A percentile compares a stretch with the other conserved stretches of the same genome.
Evolutionary conservation across 2,329 filamentous ascomycete genomes (phyloP).

Genomic region (Botrytis aclada): DNA sequence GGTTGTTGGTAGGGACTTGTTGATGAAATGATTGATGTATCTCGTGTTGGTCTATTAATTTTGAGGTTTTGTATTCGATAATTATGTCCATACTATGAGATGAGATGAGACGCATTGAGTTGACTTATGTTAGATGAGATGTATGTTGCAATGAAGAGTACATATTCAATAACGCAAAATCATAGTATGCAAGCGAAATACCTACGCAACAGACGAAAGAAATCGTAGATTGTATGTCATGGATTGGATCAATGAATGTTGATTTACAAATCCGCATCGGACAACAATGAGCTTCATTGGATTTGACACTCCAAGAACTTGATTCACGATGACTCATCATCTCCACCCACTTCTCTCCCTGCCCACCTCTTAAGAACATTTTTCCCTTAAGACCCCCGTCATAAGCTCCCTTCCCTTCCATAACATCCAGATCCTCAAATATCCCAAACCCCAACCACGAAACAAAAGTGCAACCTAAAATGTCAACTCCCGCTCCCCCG

Average conservation of each 20-base stretch:
- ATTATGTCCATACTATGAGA: background rate
- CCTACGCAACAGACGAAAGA: background rate
- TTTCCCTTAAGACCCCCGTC: background rate
- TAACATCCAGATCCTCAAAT: background rate
- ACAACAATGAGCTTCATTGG: background rate
- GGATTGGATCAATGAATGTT: background rate
- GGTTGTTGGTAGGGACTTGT: background rate
- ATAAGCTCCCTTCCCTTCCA: background rate
- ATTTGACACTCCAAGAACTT: background rate
- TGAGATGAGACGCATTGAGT: background rate
- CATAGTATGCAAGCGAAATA: background rate
- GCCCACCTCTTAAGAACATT: background rate
- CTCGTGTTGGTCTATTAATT: background rate
- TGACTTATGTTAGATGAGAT: background rate
- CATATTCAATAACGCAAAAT: background rate
- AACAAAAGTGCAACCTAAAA: background rate
- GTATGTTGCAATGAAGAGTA: background rate
- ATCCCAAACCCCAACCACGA: background rate
- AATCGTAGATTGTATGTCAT: background rate
- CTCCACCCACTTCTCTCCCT: background rate
- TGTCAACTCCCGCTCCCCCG: constrained; percentile 6
- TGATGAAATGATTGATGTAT: background rate
- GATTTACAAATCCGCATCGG: background rate
- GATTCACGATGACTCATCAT: background rate
- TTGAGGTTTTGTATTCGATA: background rate